Conservation (phyloP, 768 basidiomycete genomes). For the Phanerochaete sordida region DNA sequence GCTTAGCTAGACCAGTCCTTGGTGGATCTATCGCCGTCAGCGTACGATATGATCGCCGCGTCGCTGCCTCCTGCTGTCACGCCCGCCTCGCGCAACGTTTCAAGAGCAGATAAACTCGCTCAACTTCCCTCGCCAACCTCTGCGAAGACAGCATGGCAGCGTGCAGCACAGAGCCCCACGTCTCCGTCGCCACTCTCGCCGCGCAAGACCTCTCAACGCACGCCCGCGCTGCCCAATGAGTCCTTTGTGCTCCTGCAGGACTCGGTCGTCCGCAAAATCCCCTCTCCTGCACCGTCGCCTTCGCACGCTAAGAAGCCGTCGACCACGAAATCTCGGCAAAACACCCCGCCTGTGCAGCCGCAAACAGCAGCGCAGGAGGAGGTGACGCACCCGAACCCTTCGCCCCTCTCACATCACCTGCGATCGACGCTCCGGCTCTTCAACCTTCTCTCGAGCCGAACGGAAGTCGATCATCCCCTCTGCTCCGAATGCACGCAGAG, state of each 20-base stretch:
- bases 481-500: conserved; percentile 93
- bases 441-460: conserved; percentile 70
- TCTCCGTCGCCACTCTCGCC: conserved; percentile 42
- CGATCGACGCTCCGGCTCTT: conserved; percentile 73
- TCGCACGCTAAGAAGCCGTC: conserved; percentile 41
- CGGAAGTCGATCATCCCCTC: conserved; percentile 88
- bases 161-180: conserved; percentile 39
- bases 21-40: conserved; percentile 78
- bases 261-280: conserved; percentile 70
- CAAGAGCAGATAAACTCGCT: conserved; percentile 43
- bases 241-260: conserved; percentile 92
- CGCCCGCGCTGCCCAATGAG: conserved; percentile 63
- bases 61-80: conserved; percentile 54
- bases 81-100: conserved; percentile 31
- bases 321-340: conserved; percentile 33
- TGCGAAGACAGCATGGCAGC: conserved; percentile 63
- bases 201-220: conserved; percentile 42
- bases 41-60: conserved; percentile 82
- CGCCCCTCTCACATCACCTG: conserved; percentile 75
- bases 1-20: conserved; percentile 85
- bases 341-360: conserved; percentile 21
- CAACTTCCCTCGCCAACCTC: conserved; percentile 46
- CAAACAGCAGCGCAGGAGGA: conserved; percentile 36
- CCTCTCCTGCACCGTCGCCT: conserved; percentile 45
- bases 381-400: conserved; percentile 56